phyloP scores from a whole-genome alignment of 129 eudicot genomes.

The Daucus carota region DH1_v3.0 NC_030388.2:2411001-2411500 shows the following conservation, averaged over 20 bases:
- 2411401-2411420: constrained; percentile 49
- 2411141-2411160: neutral
- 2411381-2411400: constrained; percentile 20
- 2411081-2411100: too few species aligned
- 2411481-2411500: constrained; percentile 74
- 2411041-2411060: too few species aligned
- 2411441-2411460: constrained; percentile 36
- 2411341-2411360: neutral
- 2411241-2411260: neutral
- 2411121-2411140: neutral
- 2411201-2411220: neutral
- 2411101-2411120: too few species aligned
- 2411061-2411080: too few species aligned
- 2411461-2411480: constrained; percentile 71
- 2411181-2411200: neutral
- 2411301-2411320: neutral
- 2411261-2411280: too few species aligned
- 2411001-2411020: too few species aligned
- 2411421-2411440: constrained; percentile 50
- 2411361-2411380: constrained; percentile 43
- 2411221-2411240: neutral
- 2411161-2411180: neutral
- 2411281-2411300: too few species aligned
- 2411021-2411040: too few species aligned
- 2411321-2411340: neutral